Conservation (phyloP, 2,329 filamentous ascomycete genomes). For the Aspergillus carbonarius region DNA sequence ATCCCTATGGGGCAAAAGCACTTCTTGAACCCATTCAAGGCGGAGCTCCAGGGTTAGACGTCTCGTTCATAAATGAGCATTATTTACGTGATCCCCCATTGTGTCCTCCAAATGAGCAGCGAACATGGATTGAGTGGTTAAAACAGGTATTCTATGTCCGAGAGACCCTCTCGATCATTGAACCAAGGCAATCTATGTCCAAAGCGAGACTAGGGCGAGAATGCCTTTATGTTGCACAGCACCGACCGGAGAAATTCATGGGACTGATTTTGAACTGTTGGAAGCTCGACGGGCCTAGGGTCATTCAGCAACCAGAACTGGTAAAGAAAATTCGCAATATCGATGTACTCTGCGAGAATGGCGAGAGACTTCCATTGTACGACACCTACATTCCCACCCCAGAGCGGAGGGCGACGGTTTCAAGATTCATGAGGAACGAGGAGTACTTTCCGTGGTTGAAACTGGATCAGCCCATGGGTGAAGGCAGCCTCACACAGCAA, state of each 20-base stretch:
- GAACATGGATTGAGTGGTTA: slow-evolving; percentile 10
- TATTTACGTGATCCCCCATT: slow-evolving; percentile 3
- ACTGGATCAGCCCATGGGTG: not conserved
- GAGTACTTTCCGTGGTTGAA: slow-evolving; percentile 14
- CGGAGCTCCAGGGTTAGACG: not conserved
- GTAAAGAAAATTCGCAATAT: not conserved
- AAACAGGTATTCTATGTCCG: slow-evolving; percentile 3
- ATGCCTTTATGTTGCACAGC: slow-evolving; percentile 5
- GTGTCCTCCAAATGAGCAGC: not conserved
- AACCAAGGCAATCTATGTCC: not conserved
- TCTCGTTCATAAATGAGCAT: slow-evolving; percentile 2
- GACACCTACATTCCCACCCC: slow-evolving; percentile 5
- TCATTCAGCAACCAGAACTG: not conserved
- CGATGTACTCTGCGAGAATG: slow-evolving; percentile 11
- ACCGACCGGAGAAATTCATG: slow-evolving; percentile 6
- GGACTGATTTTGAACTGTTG: slow-evolving; percentile 7
- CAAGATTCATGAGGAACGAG: not conserved
- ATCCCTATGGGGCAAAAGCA: slow-evolving; percentile 6
- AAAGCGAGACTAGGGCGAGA: not conserved
- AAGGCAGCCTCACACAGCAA: not conserved
- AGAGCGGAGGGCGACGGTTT: not conserved
- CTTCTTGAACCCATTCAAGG: slow-evolving; percentile 1
- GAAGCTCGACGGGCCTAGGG: not conserved
- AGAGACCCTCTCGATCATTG: not conserved
- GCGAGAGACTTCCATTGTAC: not conserved